Evolutionary conservation across 2,329 filamentous ascomycete genomes (phyloP), one percentile per base, ranked within the genome.

Genomic region (Exophiala spinifera): DNA sequence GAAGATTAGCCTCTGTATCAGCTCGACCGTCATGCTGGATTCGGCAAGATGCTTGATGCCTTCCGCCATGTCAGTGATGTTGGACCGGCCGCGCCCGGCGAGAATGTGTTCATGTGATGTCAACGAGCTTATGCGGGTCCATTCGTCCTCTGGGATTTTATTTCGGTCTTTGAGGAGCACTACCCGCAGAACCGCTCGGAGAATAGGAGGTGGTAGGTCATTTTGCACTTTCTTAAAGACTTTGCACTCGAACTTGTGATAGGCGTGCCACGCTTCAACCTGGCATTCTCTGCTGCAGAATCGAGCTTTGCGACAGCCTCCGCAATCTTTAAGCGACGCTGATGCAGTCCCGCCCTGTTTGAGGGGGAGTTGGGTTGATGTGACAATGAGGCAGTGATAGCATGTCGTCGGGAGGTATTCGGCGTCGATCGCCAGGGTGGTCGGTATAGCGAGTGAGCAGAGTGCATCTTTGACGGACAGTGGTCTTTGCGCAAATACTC

Each of bases 251-350:
- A 77, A 68, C 53, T 82, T 83, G 69, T 86, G 83, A 6, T 73
- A 72, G 13, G 74, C 72, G 47, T 76, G 79, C 83, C 83, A 86
- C 19, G 81, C 76, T 61, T 76, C 73, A 34, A 73, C 69, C 70
- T 86, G 83, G 64, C 83, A 86, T 20, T 64, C 68, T 78, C 84
- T 82, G 60, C 76, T 75, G 66, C 83, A 86, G 65, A 85, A 86
- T 57, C 73, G 77, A 2, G 83, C 76, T 23, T 76, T 69, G 53
- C 75, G 76, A 64, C 83, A 86, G 4, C 79, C 79, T 2, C 76
- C 76, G 64, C 83, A 86, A 20, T 73, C 73, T 53, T 77, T 79
- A 8, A 84, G 70, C 2, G 57, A 61, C 3, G 56, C 49, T 11
- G 46, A 25, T 28, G 65, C 58, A 34, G 37, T 44, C 17, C 67